A percentile compares a stretch with the other conserved stretches of the same genome.
These are phyloP conservation scores for Apophysomyces variabilis DNA, from an alignment of 371 early-diverging fungal species.

Conservation along the genomic window DNA sequence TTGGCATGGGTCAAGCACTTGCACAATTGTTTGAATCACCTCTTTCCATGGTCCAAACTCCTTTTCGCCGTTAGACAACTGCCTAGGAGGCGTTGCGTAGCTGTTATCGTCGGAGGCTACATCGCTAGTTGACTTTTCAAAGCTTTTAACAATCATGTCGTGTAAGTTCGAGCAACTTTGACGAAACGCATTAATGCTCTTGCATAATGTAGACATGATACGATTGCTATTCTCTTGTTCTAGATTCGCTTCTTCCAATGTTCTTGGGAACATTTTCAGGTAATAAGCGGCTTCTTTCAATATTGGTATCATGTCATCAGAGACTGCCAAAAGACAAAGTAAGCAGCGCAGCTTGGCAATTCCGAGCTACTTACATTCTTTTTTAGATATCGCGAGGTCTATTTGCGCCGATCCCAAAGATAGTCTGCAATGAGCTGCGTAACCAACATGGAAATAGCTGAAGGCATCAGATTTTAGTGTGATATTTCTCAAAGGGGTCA, in stretches of 20 bases:
- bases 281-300: constrained; percentile 27
- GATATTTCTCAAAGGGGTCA: constrained; percentile 23
- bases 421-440: constrained; percentile 38
- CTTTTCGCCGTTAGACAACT: neutral
- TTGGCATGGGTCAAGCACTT: constrained; percentile 22
- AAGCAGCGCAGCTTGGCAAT: too few species aligned
- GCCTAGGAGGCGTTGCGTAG: neutral
- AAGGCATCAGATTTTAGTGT: constrained; percentile 11
- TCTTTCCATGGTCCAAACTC: constrained; percentile 12
- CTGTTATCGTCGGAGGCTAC: neutral
- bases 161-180: constrained; percentile 24
- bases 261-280: constrained; percentile 13
- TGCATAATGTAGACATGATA: constrained; percentile 25
- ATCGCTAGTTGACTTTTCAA: constrained; percentile 3
- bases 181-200: constrained; percentile 33
- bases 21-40: constrained; percentile 3
- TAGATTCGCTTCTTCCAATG: constrained; percentile 1
- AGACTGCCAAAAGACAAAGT: constrained; percentile 16
- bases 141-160: constrained; percentile 22
- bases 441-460: constrained; percentile 37
- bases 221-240: constrained; percentile 8
- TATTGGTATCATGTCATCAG: constrained; percentile 25
- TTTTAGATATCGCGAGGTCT: constrained; percentile 25
- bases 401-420: constrained; percentile 37
- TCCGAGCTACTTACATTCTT: constrained; percentile 23